Evolutionary conservation across 257 asterid genomes (phyloP), one percentile per base, ranked within the genome.

Genomic region (Rubia yunnanensis): DNA sequence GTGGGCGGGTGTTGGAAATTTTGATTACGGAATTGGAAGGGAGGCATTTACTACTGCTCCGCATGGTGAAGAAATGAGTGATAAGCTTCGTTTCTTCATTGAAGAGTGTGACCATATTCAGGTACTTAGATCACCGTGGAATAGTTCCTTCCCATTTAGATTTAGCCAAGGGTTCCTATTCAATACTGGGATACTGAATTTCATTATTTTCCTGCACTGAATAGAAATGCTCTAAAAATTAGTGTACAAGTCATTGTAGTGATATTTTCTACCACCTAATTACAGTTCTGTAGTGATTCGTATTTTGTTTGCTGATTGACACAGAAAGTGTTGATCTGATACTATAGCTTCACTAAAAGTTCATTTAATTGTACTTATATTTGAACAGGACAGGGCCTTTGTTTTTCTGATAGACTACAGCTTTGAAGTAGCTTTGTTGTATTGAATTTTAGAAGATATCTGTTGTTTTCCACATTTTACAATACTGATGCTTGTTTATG

Each of bases 51-150:
- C 77, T 56, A 71, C 68, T 57, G 77, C 83, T 65, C 64, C 22
- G 8, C 91, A 79, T 48, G 87, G 94, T 64, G 99, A 92, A 78
- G 96, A 84, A 80, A 84, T 89, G 63, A 81, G 73, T 22, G 97
- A 87, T 70, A 84, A 92, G 84, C 95, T 92, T 63, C 96, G 99
- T 17, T 92, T 87, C 70, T 92, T 89, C 75, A 74, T 87, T 65
- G 99, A 92, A 81, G 99, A 92, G 74, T 92, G 96, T 74, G 99
- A 92, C 83, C 89, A 63, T 74, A 83, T 91, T 74, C 99, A 89
- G 99, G 97, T 89, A 76, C 69, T 60, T 30, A 49, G 53, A 55
- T 26, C 41, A 44, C 59, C 35, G 38, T 59, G 17, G 59, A 10
- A 49, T 65, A n/a, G 20, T 56, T 56, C 32, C 24, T 17, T 38